These are phyloP conservation scores for Schwanniomyces yamadae DNA, from an alignment of 805 yeast species.

Conservation along the genomic window DNA sequence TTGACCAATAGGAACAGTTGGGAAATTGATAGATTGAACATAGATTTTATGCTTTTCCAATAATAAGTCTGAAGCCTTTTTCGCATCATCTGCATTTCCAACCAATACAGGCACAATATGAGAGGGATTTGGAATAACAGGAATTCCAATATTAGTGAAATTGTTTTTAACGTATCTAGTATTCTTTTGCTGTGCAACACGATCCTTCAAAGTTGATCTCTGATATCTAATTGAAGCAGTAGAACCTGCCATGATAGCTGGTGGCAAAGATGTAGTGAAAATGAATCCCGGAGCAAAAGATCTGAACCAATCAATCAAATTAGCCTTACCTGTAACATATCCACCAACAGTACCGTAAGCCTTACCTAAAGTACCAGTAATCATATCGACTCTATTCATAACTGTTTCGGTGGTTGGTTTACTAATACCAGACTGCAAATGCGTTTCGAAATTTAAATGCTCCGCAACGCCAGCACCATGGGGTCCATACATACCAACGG, in stretches of 20 bases:
- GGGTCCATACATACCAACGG: conserved; percentile 98
- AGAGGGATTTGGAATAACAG: conserved; percentile 96
- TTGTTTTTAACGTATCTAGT: conserved; percentile 81
- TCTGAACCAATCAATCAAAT: conserved; percentile 90
- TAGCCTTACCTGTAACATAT: conserved; percentile 85
- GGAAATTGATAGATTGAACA: conserved; percentile 98
- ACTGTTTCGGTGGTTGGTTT: conserved; percentile 52
- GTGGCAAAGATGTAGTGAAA: conserved; percentile 95
- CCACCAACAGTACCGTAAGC: conserved; percentile 98
- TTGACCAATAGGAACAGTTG: conserved; percentile 93
- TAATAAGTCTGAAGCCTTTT: conserved; percentile 84
- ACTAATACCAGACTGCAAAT: conserved; percentile 64
- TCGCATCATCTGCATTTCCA: conserved; percentile 93
- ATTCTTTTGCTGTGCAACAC: conserved; percentile 81
- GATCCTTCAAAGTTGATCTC: conserved; percentile 70
- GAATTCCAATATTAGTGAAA: conserved; percentile 72
- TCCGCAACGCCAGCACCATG: conserved; percentile 99
- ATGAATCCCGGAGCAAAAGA: conserved; percentile 97
- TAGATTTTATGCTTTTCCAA: conserved; percentile 83
- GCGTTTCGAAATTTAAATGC: conserved; percentile 85
- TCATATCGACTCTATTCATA: conserved; percentile 89
- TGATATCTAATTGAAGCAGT: conserved; percentile 83
- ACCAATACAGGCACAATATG: conserved; percentile 95
- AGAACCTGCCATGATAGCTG: conserved; percentile 97
- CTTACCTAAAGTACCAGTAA: conserved; percentile 97